These are phyloP conservation scores for Conticribra weissflogii DNA, from an alignment of 108 stramenopile species.

Conservation along the genomic window DNA sequence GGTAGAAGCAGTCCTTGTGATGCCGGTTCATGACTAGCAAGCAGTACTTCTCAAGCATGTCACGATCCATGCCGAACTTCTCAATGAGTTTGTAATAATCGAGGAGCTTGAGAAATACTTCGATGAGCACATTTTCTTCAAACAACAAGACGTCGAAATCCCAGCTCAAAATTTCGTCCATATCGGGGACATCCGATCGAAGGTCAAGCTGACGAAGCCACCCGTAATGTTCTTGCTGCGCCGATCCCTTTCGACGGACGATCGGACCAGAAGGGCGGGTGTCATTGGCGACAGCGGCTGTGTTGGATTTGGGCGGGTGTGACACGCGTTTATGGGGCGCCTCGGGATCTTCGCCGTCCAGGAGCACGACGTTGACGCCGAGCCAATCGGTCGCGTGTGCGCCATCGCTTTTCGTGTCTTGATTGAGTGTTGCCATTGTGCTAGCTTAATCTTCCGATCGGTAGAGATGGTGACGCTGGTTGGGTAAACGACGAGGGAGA, in stretches of 20 bases:
- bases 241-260: background rate
- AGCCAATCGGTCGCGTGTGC: too few relatives aligned
- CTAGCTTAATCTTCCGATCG: too few relatives aligned
- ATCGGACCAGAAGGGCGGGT: background rate
- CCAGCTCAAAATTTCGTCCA: constrained; percentile 40
- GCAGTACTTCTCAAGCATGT: constrained; percentile 20
- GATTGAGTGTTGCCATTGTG: too few relatives aligned
- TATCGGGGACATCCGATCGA: constrained; percentile 22
- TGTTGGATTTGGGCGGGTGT: too few relatives aligned
- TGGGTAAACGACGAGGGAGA: too few relatives aligned
- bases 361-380: too few relatives aligned
- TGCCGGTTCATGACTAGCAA: constrained; percentile 30
- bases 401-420: too few relatives aligned
- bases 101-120: constrained; percentile 21
- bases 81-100: constrained; percentile 41
- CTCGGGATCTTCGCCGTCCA: too few relatives aligned
- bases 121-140: constrained; percentile 25
- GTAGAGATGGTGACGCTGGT: too few relatives aligned
- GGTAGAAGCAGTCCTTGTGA: constrained; percentile 30
- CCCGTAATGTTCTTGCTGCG: constrained; percentile 5
- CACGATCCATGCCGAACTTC: constrained; percentile 21
- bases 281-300: background rate
- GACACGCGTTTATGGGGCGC: too few relatives aligned
- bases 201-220: constrained; percentile 36
- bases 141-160: constrained; percentile 39